phyloP scores from a whole-genome alignment of 345 rosid species.

The Syzygium aqueum region DNA sequence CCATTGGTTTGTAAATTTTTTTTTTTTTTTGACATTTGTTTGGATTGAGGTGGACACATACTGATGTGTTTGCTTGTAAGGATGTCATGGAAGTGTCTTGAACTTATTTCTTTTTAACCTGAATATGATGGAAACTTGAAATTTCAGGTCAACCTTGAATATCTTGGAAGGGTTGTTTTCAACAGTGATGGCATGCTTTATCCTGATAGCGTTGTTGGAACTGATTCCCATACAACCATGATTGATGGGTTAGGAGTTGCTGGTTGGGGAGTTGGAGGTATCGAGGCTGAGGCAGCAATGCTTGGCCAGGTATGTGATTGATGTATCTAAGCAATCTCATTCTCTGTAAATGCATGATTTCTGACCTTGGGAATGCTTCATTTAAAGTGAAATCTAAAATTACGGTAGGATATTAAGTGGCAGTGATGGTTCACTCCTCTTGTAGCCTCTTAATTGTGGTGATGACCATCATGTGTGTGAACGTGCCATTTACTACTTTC shows the following conservation, averaged over 20 bases:
- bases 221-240: constrained; percentile 99
- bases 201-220: constrained; percentile 98
- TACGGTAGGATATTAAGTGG: not conserved
- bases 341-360: not conserved
- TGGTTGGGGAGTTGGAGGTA: constrained; percentile 99
- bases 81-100: not conserved
- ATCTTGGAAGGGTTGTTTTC: constrained; percentile 96
- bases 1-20: not conserved
- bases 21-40: not conserved
- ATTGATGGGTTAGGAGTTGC: constrained; percentile 99
- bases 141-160: constrained; percentile 92
- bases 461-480: not conserved
- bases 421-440: not conserved
- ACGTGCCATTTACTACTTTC: not conserved
- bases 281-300: constrained; percentile 98
- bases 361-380: not conserved
- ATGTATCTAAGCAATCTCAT: not conserved
- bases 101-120: not conserved
- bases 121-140: constrained; percentile 3
- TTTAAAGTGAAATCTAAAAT: not conserved
- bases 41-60: not conserved
- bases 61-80: not conserved
- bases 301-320: constrained; percentile 76
- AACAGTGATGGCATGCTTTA: constrained; percentile 65
- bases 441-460: not conserved